A percentile compares a stretch with the other conserved stretches of the same genome.
phyloP scores from a whole-genome alignment of 768 basidiomycete genomes.

The Boletellus sp. region DNA sequence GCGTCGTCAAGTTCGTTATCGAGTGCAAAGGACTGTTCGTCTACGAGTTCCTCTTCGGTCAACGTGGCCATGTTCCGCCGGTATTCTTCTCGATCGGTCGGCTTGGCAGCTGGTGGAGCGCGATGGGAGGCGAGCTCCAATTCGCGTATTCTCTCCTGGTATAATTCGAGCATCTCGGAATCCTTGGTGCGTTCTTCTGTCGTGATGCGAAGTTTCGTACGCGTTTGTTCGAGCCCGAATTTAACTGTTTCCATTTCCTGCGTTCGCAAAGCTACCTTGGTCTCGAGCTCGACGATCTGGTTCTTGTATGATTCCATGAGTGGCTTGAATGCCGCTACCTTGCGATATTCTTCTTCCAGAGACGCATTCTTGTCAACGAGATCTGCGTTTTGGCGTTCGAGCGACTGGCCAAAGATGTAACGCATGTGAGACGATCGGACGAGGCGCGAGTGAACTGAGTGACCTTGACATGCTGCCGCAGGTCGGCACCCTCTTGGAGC shows the following conservation, averaged over 20 bases:
- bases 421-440: neutral
- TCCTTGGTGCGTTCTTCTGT: conserved; percentile 72
- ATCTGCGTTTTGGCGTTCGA: conserved; percentile 91
- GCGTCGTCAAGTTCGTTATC: conserved; percentile 88
- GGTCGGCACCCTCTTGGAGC: conserved; percentile 88
- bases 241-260: conserved; percentile 71
- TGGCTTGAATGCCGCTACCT: conserved; percentile 80
- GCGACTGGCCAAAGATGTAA: conserved; percentile 43
- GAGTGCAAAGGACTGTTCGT: conserved; percentile 57
- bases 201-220: conserved; percentile 63
- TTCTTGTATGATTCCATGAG: conserved; percentile 90
- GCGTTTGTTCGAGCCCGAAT: conserved; percentile 74
- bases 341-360: conserved; percentile 89
- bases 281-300: conserved; percentile 79
- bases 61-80: conserved; percentile 26
- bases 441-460: conserved; percentile 36
- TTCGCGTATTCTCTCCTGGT: conserved; percentile 88
- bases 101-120: conserved; percentile 33
- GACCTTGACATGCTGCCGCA: conserved; percentile 83
- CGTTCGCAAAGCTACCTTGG: conserved; percentile 57
- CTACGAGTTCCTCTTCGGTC: conserved; percentile 47
- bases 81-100: conserved; percentile 18
- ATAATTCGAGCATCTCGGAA: conserved; percentile 80
- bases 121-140: conserved; percentile 68
- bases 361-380: conserved; percentile 89